Base-by-base conservation (phyloP, 2,329 filamentous ascomycete species). In the Sclerotinia spermophila region DNA sequence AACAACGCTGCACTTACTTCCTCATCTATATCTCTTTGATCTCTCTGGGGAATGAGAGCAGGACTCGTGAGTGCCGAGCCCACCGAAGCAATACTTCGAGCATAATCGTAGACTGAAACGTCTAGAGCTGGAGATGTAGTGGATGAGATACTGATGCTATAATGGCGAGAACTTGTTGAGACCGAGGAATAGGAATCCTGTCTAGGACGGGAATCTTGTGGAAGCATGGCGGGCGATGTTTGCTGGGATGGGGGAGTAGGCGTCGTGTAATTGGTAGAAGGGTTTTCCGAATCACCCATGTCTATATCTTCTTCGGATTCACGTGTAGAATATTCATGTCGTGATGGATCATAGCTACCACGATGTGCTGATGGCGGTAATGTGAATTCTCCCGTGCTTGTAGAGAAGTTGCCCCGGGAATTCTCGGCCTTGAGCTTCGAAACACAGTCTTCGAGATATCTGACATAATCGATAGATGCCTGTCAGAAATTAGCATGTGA, bases 381-480 rank as follows among this genome's bases (percentile, higher is more conserved):
- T 17, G 69, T 61, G 65, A 74, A 76, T 35, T 77, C 73, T 38
- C 74, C 72, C 7, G 69, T 67, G 17, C 62, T 67, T 13, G 74
- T 68, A 19, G 75, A 72, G 42, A 76, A 55, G 68, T 76, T 75
- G 44, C 73, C 75, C 72, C 56, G 78, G 61, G 70, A 77, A 60
- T 77, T 78, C 73, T 82, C 83, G 7, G 85, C 86, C 80, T 97
- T 94, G 69, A 98, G 85, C 77, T 95, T 92, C 44, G 86, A 81
- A 51, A 97, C 89, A 77, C 95, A 98, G 79, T 93, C 90, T 79
- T 98, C 92, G 21, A 99, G 87, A 79, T 99, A 99, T 72, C 92
- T 91, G 74, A 98, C 89, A 77, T 99, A 98, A 77, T 98, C 96
- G 72, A 98, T 98, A 61, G 94, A 96, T 7, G 95, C 95, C 94